Conservation (phyloP, 768 basidiomycete species). For the Tubosaeta brunneosetosa region DNA sequence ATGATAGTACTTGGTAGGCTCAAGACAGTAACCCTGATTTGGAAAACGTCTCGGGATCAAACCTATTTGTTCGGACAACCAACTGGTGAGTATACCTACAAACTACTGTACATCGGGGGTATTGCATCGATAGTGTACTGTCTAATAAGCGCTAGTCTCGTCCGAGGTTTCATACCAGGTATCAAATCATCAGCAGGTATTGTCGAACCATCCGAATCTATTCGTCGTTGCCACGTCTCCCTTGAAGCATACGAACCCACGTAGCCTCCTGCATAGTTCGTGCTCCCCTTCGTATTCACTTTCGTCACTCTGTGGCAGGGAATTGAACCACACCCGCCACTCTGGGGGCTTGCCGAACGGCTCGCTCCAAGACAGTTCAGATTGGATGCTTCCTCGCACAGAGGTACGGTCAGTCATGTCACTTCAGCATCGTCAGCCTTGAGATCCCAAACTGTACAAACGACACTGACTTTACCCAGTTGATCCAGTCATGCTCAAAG, state of each 20-base stretch:
- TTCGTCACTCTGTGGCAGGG: conserved; percentile 16
- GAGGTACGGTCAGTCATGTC: conserved; percentile 74
- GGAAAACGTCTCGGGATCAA: conserved; percentile 10
- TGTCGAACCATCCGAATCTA: conserved; percentile 6
- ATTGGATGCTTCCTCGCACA: conserved; percentile 47
- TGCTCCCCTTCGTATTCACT: conserved; percentile 15
- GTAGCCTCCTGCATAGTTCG: conserved; percentile 39
- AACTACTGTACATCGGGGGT: conserved; percentile 27
- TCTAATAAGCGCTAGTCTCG: conserved; percentile 17
- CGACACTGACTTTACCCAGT: conserved; percentile 61
- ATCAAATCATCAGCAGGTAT: conserved; percentile 16
- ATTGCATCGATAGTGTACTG: conserved; percentile 16
- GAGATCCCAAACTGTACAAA: background rate
- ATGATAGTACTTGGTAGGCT: conserved; percentile 4
- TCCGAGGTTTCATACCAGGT: conserved; percentile 13
- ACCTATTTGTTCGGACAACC: too few relatives aligned
- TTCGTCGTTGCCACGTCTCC: conserved; percentile 11
- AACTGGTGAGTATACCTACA: conserved; percentile 12
- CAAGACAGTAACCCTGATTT: conserved; percentile 20
- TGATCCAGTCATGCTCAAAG: conserved; percentile 63
- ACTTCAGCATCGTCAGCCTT: conserved; percentile 34
- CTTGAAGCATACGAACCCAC: conserved; percentile 55
- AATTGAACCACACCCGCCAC: conserved; percentile 48
- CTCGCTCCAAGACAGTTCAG: conserved; percentile 49
- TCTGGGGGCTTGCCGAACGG: conserved; percentile 46